phyloP scores from a whole-genome alignment of 768 basidiomycete genomes.

The Phylloporus rhodoxanthus region DNA sequence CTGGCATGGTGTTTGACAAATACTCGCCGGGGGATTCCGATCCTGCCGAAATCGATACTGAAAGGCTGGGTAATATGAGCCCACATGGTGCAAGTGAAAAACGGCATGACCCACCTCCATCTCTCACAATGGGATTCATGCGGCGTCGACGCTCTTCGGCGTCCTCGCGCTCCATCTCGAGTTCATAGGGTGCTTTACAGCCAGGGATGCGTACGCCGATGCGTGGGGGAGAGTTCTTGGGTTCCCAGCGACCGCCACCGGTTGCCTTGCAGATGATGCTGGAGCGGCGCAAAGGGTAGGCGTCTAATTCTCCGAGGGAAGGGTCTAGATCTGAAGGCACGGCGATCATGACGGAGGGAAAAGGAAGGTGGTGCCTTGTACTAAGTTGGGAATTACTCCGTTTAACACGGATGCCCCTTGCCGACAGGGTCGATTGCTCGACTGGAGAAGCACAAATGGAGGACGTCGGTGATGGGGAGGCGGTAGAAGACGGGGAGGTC shows the following conservation, averaged over 20 bases:
- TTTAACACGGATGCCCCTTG: conserved; percentile 14
- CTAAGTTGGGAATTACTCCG: conserved; percentile 29
- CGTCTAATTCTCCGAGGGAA: conserved; percentile 64
- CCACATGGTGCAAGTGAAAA: conserved; percentile 1
- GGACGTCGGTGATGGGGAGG: conserved; percentile 30
- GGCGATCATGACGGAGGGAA: conserved; percentile 19
- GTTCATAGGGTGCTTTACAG: conserved; percentile 59
- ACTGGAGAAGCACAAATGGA: conserved; percentile 32
- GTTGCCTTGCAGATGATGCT: conserved; percentile 69
- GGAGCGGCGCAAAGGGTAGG: conserved; percentile 65
- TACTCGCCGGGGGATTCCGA: conserved; percentile 37
- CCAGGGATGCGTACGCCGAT: conserved; percentile 55
- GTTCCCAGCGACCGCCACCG: conserved; percentile 78
- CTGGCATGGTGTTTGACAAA: conserved; percentile 43
- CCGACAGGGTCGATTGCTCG: conserved; percentile 21
- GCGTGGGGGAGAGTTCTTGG: conserved; percentile 44
- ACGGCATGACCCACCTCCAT: conserved; percentile 39
- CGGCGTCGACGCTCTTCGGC: conserved; percentile 42
- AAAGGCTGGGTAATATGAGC: conserved; percentile 39
- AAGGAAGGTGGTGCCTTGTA: conserved; percentile 19
- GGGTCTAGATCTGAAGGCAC: conserved; percentile 23
- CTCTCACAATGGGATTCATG: conserved; percentile 59
- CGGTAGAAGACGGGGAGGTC: conserved; percentile 27
- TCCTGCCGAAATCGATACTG: conserved; percentile 57
- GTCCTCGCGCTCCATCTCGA: conserved; percentile 66